phyloP scores from a whole-genome alignment of 352 stramenopile genomes.

The Globisporangium middletonii region DNA sequence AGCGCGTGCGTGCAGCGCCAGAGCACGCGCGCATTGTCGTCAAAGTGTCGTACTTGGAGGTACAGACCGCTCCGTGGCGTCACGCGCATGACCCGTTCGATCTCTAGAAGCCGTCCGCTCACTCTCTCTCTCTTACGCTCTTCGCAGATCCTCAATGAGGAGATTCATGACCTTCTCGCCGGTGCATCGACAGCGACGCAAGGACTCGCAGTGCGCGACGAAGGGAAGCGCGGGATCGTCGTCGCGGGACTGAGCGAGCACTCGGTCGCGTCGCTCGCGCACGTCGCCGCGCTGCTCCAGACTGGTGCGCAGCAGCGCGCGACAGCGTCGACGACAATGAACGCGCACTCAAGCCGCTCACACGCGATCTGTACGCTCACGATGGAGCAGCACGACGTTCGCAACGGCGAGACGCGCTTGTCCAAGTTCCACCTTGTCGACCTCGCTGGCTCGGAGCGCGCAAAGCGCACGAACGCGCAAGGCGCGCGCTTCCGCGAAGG shows the following conservation, averaged over 20 bases:
- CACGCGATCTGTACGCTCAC: constrained; percentile 88
- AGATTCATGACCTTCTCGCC: constrained; percentile 92
- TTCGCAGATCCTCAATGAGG: constrained; percentile 95
- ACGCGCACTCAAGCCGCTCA: constrained; percentile 72
- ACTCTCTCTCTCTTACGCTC: background rate
- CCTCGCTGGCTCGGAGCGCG: constrained; percentile 92
- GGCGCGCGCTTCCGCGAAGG: constrained; percentile 90
- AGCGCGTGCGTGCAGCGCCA: constrained; percentile 17
- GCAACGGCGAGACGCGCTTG: constrained; percentile 28
- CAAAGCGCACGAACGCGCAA: constrained; percentile 83
- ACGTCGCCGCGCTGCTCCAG: constrained; percentile 42
- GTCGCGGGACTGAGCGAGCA: constrained; percentile 82
- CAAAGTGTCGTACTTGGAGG: constrained; percentile 75
- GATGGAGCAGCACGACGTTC: constrained; percentile 61
- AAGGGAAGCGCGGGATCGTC: constrained; percentile 86
- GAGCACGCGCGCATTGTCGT: constrained; percentile 36
- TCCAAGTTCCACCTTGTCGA: constrained; percentile 95
- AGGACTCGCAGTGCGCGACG: constrained; percentile 78
- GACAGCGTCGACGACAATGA: constrained; percentile 72
- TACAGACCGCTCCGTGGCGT: constrained; percentile 2
- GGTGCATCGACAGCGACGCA: constrained; percentile 11
- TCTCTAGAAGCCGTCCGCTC: background rate
- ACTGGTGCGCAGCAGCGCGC: constrained; percentile 41
- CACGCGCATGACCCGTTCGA: background rate
- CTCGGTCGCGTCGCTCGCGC: constrained; percentile 40